Evolutionary conservation across 1,284 basidiomycete genomes (phyloP).

Genomic region (Naganishia albida): DNA sequence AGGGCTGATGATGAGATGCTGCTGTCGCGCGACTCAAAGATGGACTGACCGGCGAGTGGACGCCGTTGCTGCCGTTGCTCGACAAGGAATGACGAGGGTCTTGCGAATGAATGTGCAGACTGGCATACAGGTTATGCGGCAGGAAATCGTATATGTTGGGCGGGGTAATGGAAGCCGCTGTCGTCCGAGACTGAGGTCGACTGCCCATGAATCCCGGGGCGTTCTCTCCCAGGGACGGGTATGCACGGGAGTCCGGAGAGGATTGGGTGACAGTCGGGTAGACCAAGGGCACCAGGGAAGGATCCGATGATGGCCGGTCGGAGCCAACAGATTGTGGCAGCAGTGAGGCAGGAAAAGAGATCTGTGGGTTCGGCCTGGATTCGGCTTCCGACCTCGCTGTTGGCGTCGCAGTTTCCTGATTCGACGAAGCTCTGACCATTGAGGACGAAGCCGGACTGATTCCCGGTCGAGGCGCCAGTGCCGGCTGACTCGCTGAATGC

Average conservation of each 20-base stretch:
- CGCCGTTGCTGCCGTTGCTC: not conserved
- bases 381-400: not conserved
- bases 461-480: not conserved
- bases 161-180: conserved; percentile 15
- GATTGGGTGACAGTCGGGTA: not conserved
- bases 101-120: conserved; percentile 16
- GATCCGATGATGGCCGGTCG: conserved; percentile 14
- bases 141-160: conserved; percentile 17
- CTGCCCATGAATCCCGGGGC: not conserved
- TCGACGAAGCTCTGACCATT: not conserved
- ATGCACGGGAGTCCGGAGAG: not conserved
- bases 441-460: not conserved
- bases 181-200: conserved; percentile 19
- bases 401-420: not conserved
- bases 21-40: not conserved
- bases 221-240: not conserved
- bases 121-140: conserved; percentile 22
- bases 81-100: not conserved
- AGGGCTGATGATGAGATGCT: not conserved
- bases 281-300: conserved; percentile 6
- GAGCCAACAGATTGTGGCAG: conserved; percentile 7
- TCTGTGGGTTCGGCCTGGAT: not conserved
- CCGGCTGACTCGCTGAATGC: not conserved
- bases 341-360: conserved; percentile 12
- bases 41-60: conserved; percentile 11